Conservation (phyloP, 345 rosid species). For the Dipteronia sinensis region DNA sequence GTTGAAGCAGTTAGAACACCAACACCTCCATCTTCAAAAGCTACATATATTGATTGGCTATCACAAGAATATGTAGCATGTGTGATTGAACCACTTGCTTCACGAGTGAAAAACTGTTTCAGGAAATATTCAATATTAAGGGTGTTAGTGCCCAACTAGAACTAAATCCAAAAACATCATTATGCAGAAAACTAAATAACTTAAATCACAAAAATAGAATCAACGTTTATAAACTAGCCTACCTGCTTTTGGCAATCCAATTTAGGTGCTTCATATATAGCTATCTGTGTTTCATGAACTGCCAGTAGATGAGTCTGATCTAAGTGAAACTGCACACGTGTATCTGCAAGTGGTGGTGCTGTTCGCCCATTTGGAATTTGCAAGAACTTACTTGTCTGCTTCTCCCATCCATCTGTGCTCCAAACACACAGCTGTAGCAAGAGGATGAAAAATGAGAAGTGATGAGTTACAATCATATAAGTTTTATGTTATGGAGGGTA, state of each 20-base stretch:
- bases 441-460: not conserved
- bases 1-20: slow-evolving; percentile 67
- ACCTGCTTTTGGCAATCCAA: slow-evolving; percentile 74
- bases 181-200: not conserved
- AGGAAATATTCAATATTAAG: slow-evolving; percentile 18
- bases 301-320: slow-evolving; percentile 70
- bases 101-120: slow-evolving; percentile 62
- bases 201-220: no score
- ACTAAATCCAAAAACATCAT: not conserved
- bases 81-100: slow-evolving; percentile 72
- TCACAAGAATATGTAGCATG: slow-evolving; percentile 86
- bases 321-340: slow-evolving; percentile 75
- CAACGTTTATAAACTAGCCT: not conserved
- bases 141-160: slow-evolving; percentile 6
- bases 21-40: slow-evolving; percentile 75
- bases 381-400: slow-evolving; percentile 57
- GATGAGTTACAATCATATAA: not conserved
- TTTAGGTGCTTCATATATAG: slow-evolving; percentile 71
- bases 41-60: slow-evolving; percentile 68
- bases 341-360: slow-evolving; percentile 60
- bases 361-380: slow-evolving; percentile 50
- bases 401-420: slow-evolving; percentile 82
- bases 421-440: slow-evolving; percentile 69
- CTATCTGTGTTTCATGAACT: slow-evolving; percentile 80
- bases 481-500: not conserved